phyloP scores from a whole-genome alignment of 2,329 filamentous ascomycete genomes.

The Ceratocystis huliohia region DNA sequence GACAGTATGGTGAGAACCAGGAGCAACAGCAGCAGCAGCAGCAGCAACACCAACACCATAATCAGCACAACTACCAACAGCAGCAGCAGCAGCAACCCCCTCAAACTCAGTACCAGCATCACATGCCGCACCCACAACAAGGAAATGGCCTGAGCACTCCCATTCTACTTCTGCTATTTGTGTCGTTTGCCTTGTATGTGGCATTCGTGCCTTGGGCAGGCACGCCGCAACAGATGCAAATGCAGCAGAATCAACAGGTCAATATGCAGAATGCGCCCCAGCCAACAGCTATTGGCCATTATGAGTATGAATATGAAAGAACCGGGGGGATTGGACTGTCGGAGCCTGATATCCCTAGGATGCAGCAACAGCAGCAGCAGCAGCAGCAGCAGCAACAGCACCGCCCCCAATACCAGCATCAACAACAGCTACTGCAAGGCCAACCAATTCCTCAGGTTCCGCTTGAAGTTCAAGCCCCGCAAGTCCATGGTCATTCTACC shows the following conservation, averaged over 20 bases:
- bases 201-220: conserved; percentile 20
- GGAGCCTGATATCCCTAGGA: conserved; percentile 8
- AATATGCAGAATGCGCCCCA: conserved; percentile 11
- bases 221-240: conserved; percentile 11
- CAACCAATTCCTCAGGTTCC: not conserved
- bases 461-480: not conserved
- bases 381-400: not conserved
- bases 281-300: not conserved
- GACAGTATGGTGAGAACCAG: conserved; percentile 7
- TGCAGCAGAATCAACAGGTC: conserved; percentile 14
- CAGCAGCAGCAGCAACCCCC: conserved; percentile 8
- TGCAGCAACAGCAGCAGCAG: conserved; percentile 8
- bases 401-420: not conserved
- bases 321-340: not conserved
- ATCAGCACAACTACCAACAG: conserved; percentile 3
- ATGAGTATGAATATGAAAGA: conserved; percentile 7
- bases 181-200: conserved; percentile 21
- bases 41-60: conserved; percentile 5
- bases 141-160: conserved; percentile 18
- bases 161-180: conserved; percentile 20
- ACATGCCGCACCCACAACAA: conserved; percentile 17
- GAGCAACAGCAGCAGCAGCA: conserved; percentile 12
- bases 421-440: not conserved
- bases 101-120: conserved; percentile 12
- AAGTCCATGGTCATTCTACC: not conserved